Evolutionary conservation across 2,329 filamentous ascomycete species (phyloP), one percentile per base, ranked within the genome.

Genomic region (Didymellaceae sp.): DNA sequence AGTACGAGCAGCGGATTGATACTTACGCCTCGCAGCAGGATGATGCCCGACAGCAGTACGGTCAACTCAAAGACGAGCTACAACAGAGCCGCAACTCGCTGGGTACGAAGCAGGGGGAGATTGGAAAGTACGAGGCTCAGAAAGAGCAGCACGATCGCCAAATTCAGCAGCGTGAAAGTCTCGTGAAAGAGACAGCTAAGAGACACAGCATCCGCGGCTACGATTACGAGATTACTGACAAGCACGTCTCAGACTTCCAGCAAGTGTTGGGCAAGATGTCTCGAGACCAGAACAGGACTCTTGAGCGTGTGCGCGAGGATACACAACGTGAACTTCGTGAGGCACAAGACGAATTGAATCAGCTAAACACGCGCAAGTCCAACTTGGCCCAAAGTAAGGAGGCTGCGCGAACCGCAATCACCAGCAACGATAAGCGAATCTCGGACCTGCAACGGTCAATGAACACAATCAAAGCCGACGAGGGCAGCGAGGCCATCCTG

Each of bases 101-200:
- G 10, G 77, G 75, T 41, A 55, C 57, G n/a, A 81, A 82, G 58
- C 77, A 82, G 52, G 77, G 70, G 1, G 87, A 91, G 61, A 81
- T 85, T 61, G 93, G 93, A 33, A 90, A 87, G 59, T 86, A 88
- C 61, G 85, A 94, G 71, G 93, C 92, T 2, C 88, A 96, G 67
- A 91, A 93, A 75, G 87, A 90, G 55, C 90, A 88, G 63, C 90
- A 94, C 67, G 90, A 97, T 67, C 84, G 88, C 4, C 89, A 97
- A 58, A 70, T 96, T 3, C 79, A 84, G 60, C 78, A 83, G 34
- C 88, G 93, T 30, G 81, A 87, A 63, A 80, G 82, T 8, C 82
- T 96, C 71, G 85, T 97, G 46, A 90, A 86, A 57, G 86, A 92
- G 49, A 86, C 90, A 28, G 91, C 93, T 13, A 81, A 84, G 35